Evolutionary conservation across 2,329 filamentous ascomycete genomes (phyloP).

Genomic region (Cladosporium colombiae): DNA sequence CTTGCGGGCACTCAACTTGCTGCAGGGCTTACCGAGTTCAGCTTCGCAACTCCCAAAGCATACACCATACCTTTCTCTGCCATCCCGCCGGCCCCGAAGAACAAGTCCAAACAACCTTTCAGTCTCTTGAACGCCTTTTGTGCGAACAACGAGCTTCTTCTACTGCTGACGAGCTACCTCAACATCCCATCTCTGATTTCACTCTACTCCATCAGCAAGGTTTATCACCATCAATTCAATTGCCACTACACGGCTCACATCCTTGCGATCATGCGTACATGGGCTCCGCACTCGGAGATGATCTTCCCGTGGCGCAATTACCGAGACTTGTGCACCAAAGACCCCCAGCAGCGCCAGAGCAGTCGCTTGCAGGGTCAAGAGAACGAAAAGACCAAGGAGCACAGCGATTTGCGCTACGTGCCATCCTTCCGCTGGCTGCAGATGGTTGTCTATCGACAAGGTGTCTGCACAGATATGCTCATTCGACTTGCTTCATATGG

Average conservation of each 20-base stretch:
- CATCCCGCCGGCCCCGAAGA: not conserved
- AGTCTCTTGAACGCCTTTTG: constrained; percentile 39
- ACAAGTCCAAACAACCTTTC: constrained; percentile 25
- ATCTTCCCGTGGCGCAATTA: constrained; percentile 66
- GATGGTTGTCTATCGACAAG: constrained; percentile 63
- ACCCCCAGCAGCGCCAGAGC: constrained; percentile 50
- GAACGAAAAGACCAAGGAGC: constrained; percentile 1
- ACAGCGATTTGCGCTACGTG: constrained; percentile 49
- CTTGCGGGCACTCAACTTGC: constrained; percentile 3
- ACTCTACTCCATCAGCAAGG: constrained; percentile 65
- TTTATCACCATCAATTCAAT: constrained; percentile 63
- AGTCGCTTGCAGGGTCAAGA: constrained; percentile 22
- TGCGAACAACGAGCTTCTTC: constrained; percentile 51
- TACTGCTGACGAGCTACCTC: constrained; percentile 59
- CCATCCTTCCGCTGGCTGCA: constrained; percentile 68
- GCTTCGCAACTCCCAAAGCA: constrained; percentile 9
- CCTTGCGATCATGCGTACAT: constrained; percentile 54
- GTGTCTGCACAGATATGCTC: constrained; percentile 62
- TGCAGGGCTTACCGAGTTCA: not conserved
- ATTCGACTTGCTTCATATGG: constrained; percentile 60
- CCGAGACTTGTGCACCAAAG: constrained; percentile 56
- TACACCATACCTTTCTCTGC: constrained; percentile 6
- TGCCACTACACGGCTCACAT: constrained; percentile 61
- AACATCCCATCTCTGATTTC: constrained; percentile 58
- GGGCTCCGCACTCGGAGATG: constrained; percentile 56